These are phyloP conservation scores for Holtermannia corniformis DNA, from an alignment of 768 basidiomycete species.

Conservation along the genomic window DNA sequence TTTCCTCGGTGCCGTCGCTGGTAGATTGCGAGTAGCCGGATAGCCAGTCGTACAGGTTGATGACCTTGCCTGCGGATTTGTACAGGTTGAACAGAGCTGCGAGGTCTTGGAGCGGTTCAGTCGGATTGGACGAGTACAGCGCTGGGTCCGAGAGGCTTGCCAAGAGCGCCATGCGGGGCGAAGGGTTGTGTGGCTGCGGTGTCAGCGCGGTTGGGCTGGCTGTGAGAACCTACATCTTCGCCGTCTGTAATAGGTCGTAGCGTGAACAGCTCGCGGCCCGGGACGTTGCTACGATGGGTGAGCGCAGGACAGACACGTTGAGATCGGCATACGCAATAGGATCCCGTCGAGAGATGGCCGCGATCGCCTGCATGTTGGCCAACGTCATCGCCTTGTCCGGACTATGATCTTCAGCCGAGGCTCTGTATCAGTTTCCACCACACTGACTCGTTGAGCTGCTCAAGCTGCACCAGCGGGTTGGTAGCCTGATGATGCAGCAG, in stretches of 20 bases:
- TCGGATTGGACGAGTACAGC: background rate
- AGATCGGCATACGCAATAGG: background rate
- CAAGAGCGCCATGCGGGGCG: conserved; percentile 25
- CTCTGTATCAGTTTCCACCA: conserved; percentile 5
- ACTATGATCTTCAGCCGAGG: background rate
- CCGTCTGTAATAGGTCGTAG: conserved; percentile 7
- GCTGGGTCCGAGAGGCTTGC: conserved; percentile 15
- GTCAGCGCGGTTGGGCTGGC: conserved; percentile 1
- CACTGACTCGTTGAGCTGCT: background rate
- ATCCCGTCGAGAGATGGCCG: background rate
- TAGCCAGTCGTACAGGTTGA: conserved; percentile 38
- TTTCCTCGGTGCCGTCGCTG: conserved; percentile 2
- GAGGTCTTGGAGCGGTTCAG: conserved; percentile 14
- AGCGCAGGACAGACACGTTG: background rate
- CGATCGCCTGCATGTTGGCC: background rate
- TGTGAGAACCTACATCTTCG: conserved; percentile 1
- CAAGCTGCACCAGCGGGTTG: conserved; percentile 14
- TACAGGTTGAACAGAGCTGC: conserved; percentile 25
- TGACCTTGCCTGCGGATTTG: conserved; percentile 20
- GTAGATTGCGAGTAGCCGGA: conserved; percentile 21
- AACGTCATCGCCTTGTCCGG: background rate
- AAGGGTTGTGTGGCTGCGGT: conserved; percentile 19
- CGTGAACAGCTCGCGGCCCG: conserved; percentile 11
- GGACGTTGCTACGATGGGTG: background rate
- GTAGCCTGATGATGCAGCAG: conserved; percentile 19